phyloP scores from a whole-genome alignment of 495 filamentous ascomycete genomes.

The Lasiosphaeriaceae sp. region DNA sequence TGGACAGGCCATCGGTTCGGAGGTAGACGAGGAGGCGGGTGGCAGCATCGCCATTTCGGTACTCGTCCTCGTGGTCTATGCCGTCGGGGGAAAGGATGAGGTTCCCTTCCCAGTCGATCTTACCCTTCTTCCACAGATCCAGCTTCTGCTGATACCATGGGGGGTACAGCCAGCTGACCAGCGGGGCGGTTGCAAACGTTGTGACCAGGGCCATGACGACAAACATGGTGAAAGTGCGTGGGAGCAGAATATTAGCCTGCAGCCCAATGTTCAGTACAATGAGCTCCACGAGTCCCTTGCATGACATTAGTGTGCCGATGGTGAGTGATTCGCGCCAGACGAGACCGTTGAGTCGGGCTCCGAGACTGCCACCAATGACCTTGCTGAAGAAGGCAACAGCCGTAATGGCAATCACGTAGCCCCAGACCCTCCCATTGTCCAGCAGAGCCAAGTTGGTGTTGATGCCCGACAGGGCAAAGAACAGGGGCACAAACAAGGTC shows the following conservation, averaged over 20 bases:
- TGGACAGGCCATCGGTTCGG: constrained; percentile 80
- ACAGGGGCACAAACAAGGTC: constrained; percentile 80
- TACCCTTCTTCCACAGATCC: constrained; percentile 77
- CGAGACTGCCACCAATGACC: constrained; percentile 73
- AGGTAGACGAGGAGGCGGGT: constrained; percentile 52
- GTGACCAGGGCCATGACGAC: constrained; percentile 92
- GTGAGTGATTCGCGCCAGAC: constrained; percentile 89
- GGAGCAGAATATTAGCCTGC: constrained; percentile 80
- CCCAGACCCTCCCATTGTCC: constrained; percentile 78
- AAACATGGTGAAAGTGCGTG: constrained; percentile 89
- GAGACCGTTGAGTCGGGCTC: constrained; percentile 68
- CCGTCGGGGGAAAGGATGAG: constrained; percentile 38
- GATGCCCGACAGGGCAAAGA: constrained; percentile 89
- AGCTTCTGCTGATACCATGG: constrained; percentile 84
- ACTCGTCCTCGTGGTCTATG: constrained; percentile 25
- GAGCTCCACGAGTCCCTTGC: constrained; percentile 88
- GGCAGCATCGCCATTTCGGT: constrained; percentile 36
- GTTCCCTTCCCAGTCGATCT: constrained; percentile 87
- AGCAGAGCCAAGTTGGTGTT: constrained; percentile 82
- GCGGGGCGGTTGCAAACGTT: constrained; percentile 81
- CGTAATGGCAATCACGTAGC: constrained; percentile 82
- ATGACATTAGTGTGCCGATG: constrained; percentile 90
- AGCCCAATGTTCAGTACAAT: constrained; percentile 95
- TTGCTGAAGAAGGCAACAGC: constrained; percentile 79
- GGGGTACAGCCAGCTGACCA: constrained; percentile 77